Percentiles rank a stretch among this genome's conserved stretches.
Evolutionary conservation across 75 land plant species (phyloP).

Genomic region (Gnetum montanum): DNA sequence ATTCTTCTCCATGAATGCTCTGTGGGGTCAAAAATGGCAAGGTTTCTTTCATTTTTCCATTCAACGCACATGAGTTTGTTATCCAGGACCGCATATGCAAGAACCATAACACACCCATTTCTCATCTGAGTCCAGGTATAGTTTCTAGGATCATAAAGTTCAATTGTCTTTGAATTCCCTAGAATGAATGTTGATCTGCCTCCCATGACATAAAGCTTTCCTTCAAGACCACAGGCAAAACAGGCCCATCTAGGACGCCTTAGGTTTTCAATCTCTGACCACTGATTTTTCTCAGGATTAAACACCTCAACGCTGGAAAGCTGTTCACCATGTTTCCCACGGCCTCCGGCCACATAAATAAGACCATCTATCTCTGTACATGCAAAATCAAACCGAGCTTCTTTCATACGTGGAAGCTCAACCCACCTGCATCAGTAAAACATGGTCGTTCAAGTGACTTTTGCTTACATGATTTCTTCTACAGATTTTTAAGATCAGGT

Average conservation of each 20-base stretch:
- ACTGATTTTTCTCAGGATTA: conserved; percentile 35
- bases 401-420: conserved; percentile 45
- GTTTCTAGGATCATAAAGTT: conserved; percentile 42
- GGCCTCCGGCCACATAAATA: conserved; percentile 69
- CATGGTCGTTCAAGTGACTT: too few species aligned
- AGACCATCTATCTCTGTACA: conserved; percentile 59
- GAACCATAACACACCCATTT: conserved; percentile 74
- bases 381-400: conserved; percentile 76
- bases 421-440: conserved; percentile 74
- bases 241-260: conserved; percentile 65
- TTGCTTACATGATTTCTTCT: too few species aligned
- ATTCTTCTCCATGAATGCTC: conserved; percentile 58
- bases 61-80: conserved; percentile 64
- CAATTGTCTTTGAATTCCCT: conserved; percentile 52
- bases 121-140: conserved; percentile 50
- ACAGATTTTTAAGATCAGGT: too few species aligned
- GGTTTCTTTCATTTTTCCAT: conserved; percentile 72
- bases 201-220: conserved; percentile 65
- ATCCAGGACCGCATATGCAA: conserved; percentile 53
- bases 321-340: conserved; percentile 34
- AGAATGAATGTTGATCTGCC: conserved; percentile 72
- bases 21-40: conserved; percentile 42
- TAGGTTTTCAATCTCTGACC: conserved; percentile 51
- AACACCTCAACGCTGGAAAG: conserved; percentile 62
- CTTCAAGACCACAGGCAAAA: conserved; percentile 54